Evolutionary conservation across 495 filamentous ascomycete species (phyloP).

Genomic region (Podospora appendiculata): DNA sequence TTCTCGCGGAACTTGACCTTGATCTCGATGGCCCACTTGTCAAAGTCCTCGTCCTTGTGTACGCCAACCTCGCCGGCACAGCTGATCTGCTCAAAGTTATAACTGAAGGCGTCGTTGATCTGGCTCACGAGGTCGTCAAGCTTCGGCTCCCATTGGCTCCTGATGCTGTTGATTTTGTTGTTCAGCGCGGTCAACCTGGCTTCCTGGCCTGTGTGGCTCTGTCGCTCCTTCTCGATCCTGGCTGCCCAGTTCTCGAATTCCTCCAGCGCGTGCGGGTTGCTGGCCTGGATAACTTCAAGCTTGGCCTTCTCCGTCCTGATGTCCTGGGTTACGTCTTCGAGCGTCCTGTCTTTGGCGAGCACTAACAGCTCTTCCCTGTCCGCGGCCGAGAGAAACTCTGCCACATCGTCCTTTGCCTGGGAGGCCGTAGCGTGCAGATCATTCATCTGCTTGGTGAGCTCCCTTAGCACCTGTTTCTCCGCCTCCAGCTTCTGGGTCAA

Average conservation of each 20-base stretch:
- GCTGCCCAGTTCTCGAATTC: conserved; percentile 67
- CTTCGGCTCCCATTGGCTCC: conserved; percentile 71
- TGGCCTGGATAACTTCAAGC: conserved; percentile 72
- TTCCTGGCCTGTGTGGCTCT: conserved; percentile 32
- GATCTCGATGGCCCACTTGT: conserved; percentile 89
- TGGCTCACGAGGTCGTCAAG: conserved; percentile 68
- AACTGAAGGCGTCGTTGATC: conserved; percentile 82
- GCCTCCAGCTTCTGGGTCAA: conserved; percentile 47
- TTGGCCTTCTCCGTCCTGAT: conserved; percentile 67
- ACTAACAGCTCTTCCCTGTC: conserved; percentile 22
- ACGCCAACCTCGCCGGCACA: conserved; percentile 90
- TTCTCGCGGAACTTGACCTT: conserved; percentile 86
- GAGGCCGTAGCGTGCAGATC: conserved; percentile 22
- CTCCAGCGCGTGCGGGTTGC: conserved; percentile 65
- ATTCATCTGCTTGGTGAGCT: conserved; percentile 11
- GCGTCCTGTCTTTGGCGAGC: conserved; percentile 31
- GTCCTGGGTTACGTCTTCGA: conserved; percentile 62
- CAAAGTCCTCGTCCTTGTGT: conserved; percentile 78
- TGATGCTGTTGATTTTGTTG: conserved; percentile 45
- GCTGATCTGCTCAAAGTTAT: conserved; percentile 87
- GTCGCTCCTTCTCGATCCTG: conserved; percentile 36
- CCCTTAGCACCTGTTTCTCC: conserved; percentile 15
- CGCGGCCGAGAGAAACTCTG: conserved; percentile 25
- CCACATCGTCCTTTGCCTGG: conserved; percentile 15
- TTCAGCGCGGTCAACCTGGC: conserved; percentile 49